Evolutionary conservation across 805 yeast species (phyloP).

Genomic region (Kodamaea kaohsiungensis): DNA sequence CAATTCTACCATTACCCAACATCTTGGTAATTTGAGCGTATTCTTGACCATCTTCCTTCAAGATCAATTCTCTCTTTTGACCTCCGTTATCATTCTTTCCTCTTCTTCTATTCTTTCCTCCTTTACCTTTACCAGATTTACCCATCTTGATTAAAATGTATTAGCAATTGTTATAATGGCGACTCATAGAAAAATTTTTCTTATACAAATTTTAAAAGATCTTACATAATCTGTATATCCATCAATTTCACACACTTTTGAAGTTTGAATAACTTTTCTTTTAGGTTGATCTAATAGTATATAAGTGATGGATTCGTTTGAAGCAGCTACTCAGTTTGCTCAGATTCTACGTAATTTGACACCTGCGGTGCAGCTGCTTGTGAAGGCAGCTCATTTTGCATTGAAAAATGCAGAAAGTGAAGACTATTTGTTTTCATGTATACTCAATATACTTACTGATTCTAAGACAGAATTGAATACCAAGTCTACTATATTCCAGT

Average conservation of each 20-base stretch:
- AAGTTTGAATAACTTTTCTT: no score
- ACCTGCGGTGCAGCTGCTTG: constrained; percentile 58
- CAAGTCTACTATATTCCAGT: constrained; percentile 66
- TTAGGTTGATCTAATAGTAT: neutral
- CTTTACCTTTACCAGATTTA: constrained; percentile 74
- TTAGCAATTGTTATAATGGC: neutral
- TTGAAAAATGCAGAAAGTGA: constrained; percentile 56
- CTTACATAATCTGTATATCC: neutral
- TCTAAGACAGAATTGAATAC: constrained; percentile 53
- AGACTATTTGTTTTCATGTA: constrained; percentile 69
- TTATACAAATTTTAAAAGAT: neutral
- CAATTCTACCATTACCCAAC: constrained; percentile 98
- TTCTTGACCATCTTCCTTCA: constrained; percentile 96
- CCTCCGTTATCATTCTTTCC: constrained; percentile 93
- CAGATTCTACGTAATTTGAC: constrained; percentile 64
- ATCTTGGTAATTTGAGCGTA: constrained; percentile 97
- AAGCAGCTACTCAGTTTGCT: constrained; percentile 74
- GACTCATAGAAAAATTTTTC: constrained; percentile 3
- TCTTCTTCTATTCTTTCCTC: constrained; percentile 95
- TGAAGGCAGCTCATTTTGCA: constrained; percentile 56
- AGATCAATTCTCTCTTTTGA: constrained; percentile 91
- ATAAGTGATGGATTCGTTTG: constrained; percentile 80
- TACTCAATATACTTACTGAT: constrained; percentile 58
- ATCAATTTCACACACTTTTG: no score
- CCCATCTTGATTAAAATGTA: constrained; percentile 50